Evolutionary conservation across 1,139 yeast genomes (phyloP).

Genomic region (Saccharomyces hybrid): DNA sequence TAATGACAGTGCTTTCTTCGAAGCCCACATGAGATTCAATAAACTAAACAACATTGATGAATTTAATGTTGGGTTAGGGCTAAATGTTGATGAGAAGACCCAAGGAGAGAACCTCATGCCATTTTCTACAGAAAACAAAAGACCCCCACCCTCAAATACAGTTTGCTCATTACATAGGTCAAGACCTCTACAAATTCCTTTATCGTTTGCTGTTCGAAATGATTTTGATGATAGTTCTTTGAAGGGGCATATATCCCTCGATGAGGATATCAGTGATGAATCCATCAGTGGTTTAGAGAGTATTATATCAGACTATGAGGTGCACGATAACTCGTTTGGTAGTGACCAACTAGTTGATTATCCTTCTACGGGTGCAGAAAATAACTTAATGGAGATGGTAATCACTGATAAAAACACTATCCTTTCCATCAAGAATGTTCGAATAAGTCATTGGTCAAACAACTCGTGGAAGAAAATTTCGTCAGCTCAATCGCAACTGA

Average conservation of each 20-base stretch:
- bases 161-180: neutral
- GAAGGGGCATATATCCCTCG: neutral
- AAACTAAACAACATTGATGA: neutral
- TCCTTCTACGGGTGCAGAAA: neutral
- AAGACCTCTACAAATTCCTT: neutral
- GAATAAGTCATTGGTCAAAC: neutral
- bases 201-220: neutral
- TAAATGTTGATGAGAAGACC: neutral
- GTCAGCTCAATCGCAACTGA: neutral
- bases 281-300: neutral
- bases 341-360: neutral
- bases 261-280: neutral
- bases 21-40: neutral
- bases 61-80: neutral
- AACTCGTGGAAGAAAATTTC: neutral
- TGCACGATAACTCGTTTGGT: neutral
- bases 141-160: neutral
- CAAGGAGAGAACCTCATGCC: neutral
- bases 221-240: neutral
- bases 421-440: neutral
- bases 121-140: neutral
- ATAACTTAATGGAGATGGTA: neutral
- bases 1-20: neutral
- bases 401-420: neutral
- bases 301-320: neutral